A percentile compares a stretch with the other conserved stretches of the same genome.
These are phyloP conservation scores for Darksidea phi DNA, from an alignment of 495 filamentous ascomycete genomes.

Conservation along the genomic window DNA sequence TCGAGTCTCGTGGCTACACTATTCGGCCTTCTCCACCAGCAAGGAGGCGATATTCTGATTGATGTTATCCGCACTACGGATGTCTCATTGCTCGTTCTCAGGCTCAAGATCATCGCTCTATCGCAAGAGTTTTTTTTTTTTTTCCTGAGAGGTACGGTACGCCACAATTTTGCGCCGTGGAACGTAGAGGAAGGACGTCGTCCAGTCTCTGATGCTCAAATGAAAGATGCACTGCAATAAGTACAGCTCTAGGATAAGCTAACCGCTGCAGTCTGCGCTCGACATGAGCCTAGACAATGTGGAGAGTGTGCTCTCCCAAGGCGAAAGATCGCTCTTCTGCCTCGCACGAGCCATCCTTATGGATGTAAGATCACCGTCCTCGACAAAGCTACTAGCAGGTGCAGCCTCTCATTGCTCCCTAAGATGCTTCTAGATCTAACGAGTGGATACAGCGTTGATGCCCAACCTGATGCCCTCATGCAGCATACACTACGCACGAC, in stretches of 20 bases:
- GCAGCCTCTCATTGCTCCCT: not conserved
- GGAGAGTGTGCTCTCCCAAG: conserved; percentile 55
- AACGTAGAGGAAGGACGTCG: not conserved
- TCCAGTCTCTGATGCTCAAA: conserved; percentile 12
- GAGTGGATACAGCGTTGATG: conserved; percentile 20
- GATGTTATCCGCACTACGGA: conserved; percentile 53
- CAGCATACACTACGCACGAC: conserved; percentile 19
- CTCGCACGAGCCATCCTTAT: conserved; percentile 60
- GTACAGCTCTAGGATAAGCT: conserved; percentile 30
- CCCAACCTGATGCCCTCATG: conserved; percentile 23
- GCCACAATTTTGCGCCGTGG: conserved; percentile 26
- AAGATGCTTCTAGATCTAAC: not conserved
- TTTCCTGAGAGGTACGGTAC: conserved; percentile 51
- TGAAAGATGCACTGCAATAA: conserved; percentile 23
- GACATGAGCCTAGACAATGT: conserved; percentile 23
- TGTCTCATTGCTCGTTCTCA: conserved; percentile 55
- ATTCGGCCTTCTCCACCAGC: conserved; percentile 53
- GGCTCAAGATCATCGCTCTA: conserved; percentile 58
- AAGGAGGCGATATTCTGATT: conserved; percentile 52
- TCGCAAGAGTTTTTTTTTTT: conserved; percentile 63
- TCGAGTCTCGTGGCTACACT: conserved; percentile 59
- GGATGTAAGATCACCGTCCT: conserved; percentile 57
- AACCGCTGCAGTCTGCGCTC: not conserved
- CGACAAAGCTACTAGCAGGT: conserved; percentile 57
- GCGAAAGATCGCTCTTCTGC: conserved; percentile 60